Percentiles rank a stretch among this genome's conserved stretches.
These are phyloP conservation scores for Myxozyma lipomycoides DNA, from an alignment of 805 yeast genomes.

Conservation along the genomic window DNA sequence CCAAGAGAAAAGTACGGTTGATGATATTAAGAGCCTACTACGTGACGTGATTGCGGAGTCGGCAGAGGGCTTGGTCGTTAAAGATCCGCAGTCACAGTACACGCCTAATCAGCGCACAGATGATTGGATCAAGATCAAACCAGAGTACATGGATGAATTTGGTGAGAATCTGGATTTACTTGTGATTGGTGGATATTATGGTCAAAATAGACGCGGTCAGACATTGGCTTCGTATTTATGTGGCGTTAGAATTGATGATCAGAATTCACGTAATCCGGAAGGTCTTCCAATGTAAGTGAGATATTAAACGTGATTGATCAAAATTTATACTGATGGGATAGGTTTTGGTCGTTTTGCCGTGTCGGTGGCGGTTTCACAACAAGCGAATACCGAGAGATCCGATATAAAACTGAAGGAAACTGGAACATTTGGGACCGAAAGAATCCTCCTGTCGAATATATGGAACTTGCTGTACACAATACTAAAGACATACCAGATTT, in stretches of 20 bases:
- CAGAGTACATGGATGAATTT: slow-evolving; percentile 79
- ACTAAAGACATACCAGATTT: slow-evolving; percentile 50
- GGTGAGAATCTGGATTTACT: slow-evolving; percentile 82
- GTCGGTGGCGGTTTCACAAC: slow-evolving; percentile 81
- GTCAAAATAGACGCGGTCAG: slow-evolving; percentile 49
- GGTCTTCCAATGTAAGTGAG: slow-evolving; percentile 4
- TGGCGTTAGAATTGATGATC: slow-evolving; percentile 53
- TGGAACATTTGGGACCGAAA: slow-evolving; percentile 50
- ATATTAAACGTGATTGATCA: background rate
- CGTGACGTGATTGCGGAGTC: slow-evolving; percentile 49
- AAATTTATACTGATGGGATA: slow-evolving; percentile 10
- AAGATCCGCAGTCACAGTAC: slow-evolving; percentile 58
- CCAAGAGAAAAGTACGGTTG: slow-evolving; percentile 43
- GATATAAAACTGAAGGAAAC: slow-evolving; percentile 51
- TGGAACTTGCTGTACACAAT: slow-evolving; percentile 27
- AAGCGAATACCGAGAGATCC: slow-evolving; percentile 58
- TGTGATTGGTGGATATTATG: slow-evolving; percentile 73
- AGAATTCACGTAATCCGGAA: slow-evolving; percentile 29
- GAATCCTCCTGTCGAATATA: slow-evolving; percentile 41
- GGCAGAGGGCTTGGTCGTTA: slow-evolving; percentile 80
- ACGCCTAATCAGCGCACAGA: slow-evolving; percentile 55
- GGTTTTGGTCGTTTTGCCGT: slow-evolving; percentile 64
- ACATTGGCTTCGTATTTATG: slow-evolving; percentile 57
- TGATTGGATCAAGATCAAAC: slow-evolving; percentile 86
- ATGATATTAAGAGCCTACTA: slow-evolving; percentile 55